Conservation (phyloP, 768 basidiomycete genomes). For the Boletus subcaerulescens region DNA sequence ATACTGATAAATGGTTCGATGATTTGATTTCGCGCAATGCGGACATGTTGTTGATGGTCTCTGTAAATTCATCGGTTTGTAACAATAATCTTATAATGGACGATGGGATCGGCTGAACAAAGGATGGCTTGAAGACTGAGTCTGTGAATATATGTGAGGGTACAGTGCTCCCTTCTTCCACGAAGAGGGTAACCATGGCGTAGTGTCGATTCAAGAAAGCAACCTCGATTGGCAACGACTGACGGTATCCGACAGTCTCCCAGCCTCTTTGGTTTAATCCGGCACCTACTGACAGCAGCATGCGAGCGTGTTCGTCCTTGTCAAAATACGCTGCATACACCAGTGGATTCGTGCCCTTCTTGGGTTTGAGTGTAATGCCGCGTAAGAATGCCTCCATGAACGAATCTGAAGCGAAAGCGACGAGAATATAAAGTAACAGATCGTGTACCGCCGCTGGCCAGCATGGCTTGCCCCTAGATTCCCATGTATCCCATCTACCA, state of each 20-base stretch:
- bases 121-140: neutral
- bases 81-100: neutral
- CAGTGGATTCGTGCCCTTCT: slow-evolving; percentile 3
- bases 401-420: neutral
- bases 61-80: neutral
- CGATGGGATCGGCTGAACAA: neutral
- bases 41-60: neutral
- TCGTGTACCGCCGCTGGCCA: slow-evolving; percentile 1
- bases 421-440: neutral
- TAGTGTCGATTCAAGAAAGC: neutral
- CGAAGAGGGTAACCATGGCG: neutral
- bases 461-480: neutral
- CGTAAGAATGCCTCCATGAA: neutral
- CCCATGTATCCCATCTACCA: neutral
- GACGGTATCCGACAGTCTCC: neutral
- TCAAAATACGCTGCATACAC: slow-evolving; percentile 2
- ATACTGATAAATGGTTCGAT: neutral
- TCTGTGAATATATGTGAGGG: neutral
- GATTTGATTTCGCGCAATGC: too few relatives aligned
- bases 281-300: neutral
- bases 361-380: neutral
- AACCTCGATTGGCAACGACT: neutral
- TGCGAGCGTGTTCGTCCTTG: neutral
- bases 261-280: neutral
- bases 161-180: neutral